phyloP scores from a whole-genome alignment of 164 flowering plant species.

The Annona squamosa region DNA sequence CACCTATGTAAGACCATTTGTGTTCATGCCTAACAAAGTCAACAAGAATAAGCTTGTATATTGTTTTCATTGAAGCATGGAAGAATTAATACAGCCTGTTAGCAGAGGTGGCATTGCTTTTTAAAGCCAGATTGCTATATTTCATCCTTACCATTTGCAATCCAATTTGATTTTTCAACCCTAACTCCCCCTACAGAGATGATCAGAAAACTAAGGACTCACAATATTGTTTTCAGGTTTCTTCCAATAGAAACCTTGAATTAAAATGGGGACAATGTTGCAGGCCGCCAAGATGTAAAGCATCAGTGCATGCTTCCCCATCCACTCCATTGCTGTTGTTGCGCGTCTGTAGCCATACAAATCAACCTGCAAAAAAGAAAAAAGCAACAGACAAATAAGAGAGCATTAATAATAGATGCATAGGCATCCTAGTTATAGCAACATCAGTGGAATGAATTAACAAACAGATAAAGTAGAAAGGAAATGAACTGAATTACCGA shows the following conservation, averaged over 20 bases:
- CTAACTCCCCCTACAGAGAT: neutral
- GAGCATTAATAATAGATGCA: too few species aligned
- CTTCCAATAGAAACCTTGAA: slow-evolving; percentile 72
- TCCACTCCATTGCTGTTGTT: slow-evolving; percentile 51
- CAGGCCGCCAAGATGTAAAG: slow-evolving; percentile 58
- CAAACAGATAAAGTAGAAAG: too few species aligned
- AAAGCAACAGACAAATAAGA: neutral
- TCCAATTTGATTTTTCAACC: neutral
- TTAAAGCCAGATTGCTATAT: neutral
- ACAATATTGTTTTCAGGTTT: slow-evolving; percentile 61
- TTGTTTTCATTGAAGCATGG: neutral
- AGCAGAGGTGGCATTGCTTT: neutral
- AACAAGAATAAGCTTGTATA: neutral
- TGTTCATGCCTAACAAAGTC: neutral
- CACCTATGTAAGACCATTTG: neutral
- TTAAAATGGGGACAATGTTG: slow-evolving; percentile 45
- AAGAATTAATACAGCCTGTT: neutral
- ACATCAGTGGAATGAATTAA: neutral
- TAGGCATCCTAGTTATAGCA: neutral
- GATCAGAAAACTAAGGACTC: slow-evolving; percentile 7
- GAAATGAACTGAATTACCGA: too few species aligned
- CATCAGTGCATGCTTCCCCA: slow-evolving; percentile 64
- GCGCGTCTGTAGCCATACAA: slow-evolving; percentile 40
- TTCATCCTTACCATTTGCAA: neutral
- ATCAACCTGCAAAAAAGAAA: slow-evolving; percentile 43